Percentiles rank a stretch among this genome's conserved stretches.
Evolutionary conservation across 2,329 filamentous ascomycete genomes (phyloP).

Genomic region (Xylariaceae sp.): DNA sequence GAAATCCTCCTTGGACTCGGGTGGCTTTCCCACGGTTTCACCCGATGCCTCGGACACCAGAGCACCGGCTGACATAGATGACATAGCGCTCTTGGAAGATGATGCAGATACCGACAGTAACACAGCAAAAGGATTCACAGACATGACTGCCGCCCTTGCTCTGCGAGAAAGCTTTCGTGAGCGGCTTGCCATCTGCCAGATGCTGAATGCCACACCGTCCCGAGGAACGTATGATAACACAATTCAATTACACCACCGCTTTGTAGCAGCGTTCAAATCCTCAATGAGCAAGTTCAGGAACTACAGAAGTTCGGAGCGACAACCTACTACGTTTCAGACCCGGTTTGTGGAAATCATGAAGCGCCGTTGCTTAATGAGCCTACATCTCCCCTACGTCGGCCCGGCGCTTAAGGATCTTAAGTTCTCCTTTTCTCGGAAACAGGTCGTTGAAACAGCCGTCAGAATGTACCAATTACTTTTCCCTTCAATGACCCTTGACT

Average conservation of each 20-base stretch:
- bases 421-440: constrained; percentile 50
- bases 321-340: constrained; percentile 38
- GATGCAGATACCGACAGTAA: constrained; percentile 24
- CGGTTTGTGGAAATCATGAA: constrained; percentile 48
- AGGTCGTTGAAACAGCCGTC: constrained; percentile 45
- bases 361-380: constrained; percentile 49
- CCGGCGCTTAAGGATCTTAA: constrained; percentile 39
- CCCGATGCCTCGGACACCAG: constrained; percentile 47
- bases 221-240: constrained; percentile 42
- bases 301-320: constrained; percentile 14
- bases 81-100: constrained; percentile 47
- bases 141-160: constrained; percentile 48
- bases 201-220: constrained; percentile 42
- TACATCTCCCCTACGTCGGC: constrained; percentile 52
- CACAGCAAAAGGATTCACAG: constrained; percentile 37
- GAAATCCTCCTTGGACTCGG: constrained; percentile 48
- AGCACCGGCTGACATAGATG: constrained; percentile 49
- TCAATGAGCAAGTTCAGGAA: constrained; percentile 31
- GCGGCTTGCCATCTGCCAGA: constrained; percentile 41
- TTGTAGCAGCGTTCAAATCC: constrained; percentile 41
- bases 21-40: constrained; percentile 47
- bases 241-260: constrained; percentile 40
- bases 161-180: constrained; percentile 41
- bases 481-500: constrained; percentile 26
- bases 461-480: constrained; percentile 43